Evolutionary conservation across 208 protist species (phyloP), one percentile per base, ranked within the genome.

Genomic region (Leishmania major): DNA sequence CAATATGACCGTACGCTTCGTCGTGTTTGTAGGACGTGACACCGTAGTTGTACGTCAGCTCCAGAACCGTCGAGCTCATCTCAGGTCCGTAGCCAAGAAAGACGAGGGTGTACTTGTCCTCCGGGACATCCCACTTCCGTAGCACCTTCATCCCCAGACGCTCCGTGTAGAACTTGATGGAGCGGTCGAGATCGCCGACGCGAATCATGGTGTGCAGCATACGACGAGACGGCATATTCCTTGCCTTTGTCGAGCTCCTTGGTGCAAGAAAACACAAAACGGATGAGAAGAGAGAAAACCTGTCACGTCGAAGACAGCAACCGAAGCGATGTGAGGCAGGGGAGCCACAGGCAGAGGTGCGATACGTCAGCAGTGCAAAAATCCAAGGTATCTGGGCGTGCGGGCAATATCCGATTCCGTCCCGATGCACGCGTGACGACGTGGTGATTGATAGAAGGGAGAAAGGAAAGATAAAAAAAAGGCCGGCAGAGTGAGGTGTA

Each of bases 1-100:
- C 91, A 51, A 96, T 95, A 78, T 96, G 93, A 15, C 93, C 95
- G 78, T 96, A 96, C 0, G 92, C 92, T 17, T 87, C 93, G 13
- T 84, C 92, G 78, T 97, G 93, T 31, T 86, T 88, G 86, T 96
- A 96, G 11, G 80, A 85, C 19, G 82, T 89, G 40, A 91, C 80
- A 47, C 92, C 95, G 79, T 95, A 96, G 88, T 97, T 97, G 87
- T 96, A 95, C 28, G 95, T 97, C 69, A 97, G 86, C 85, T 96
- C 92, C 47, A 97, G 86, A 71, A 97, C 94, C 0, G 92, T 93
- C 28, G 84, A 82, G 59, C 94, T 86, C 64, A 83, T 78, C 81
- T 96, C 93, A 6, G 89, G 93, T 40, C 87, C 91, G 81, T 91
- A 96, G 71, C 93, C 95, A 73, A 97, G 86, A 73, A 97, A 96